Percentiles rank a stretch among this genome's conserved stretches.
Evolutionary conservation across 768 basidiomycete species (phyloP).

Genomic region (Amyloporia xantha): DNA sequence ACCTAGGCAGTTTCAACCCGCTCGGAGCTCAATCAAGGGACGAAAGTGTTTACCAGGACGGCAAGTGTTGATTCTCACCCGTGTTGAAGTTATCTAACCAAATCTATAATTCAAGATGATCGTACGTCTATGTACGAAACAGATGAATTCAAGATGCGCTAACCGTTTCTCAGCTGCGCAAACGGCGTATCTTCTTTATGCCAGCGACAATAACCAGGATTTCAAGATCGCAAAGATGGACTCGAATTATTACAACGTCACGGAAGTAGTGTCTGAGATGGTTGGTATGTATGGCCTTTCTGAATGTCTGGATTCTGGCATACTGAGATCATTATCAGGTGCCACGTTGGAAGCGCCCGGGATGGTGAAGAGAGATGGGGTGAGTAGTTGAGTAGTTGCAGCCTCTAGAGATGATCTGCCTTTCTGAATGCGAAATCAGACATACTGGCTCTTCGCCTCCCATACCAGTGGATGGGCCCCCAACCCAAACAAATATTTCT

Average conservation of each 20-base stretch:
- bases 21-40: conserved; percentile 55
- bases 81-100: background rate
- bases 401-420: conserved; percentile 6
- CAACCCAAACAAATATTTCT: conserved; percentile 56
- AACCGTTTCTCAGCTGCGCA: conserved; percentile 13
- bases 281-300: conserved; percentile 28
- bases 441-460: conserved; percentile 54
- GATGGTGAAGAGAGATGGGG: conserved; percentile 51
- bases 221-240: conserved; percentile 58
- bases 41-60: conserved; percentile 51
- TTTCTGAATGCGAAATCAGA: no score
- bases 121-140: no score
- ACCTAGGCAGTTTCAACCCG: conserved; percentile 47
- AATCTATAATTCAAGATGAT: background rate
- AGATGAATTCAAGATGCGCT: no score
- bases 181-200: conserved; percentile 54
- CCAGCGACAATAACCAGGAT: conserved; percentile 63
- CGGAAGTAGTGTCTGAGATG: conserved; percentile 38
- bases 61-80: conserved; percentile 23
- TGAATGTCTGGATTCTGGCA: background rate
- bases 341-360: conserved; percentile 58
- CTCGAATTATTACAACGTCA: conserved; percentile 52
- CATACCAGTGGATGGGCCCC: conserved; percentile 52
- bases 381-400: conserved; percentile 21
- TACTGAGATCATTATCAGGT: conserved; percentile 23